Percentiles rank a stretch among this genome's conserved stretches.
Conservation (phyloP, 805 yeast genomes). For the Starmerella stellata region DNA sequence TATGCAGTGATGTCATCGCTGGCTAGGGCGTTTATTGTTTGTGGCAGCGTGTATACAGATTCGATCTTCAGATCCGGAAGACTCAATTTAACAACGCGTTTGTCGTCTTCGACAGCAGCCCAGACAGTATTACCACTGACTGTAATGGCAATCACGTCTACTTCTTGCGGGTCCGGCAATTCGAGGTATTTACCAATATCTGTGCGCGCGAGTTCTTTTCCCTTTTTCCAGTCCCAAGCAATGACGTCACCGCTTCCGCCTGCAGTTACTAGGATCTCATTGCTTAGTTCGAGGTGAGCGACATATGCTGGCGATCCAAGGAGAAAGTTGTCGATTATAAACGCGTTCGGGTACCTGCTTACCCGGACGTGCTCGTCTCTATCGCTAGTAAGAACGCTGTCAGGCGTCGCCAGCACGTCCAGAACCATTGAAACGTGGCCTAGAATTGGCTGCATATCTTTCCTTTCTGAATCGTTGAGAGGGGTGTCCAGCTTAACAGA, state of each 20-base stretch:
- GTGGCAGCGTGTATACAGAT: constrained; percentile 6
- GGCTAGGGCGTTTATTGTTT: neutral
- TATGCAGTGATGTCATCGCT: neutral
- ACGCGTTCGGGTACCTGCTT: constrained; percentile 60
- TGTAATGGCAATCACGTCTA: constrained; percentile 9
- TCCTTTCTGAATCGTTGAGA: constrained; percentile 20
- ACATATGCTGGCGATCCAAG: constrained; percentile 79
- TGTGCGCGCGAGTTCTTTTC: constrained; percentile 32
- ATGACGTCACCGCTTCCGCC: constrained; percentile 75
- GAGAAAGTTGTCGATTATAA: constrained; percentile 60
- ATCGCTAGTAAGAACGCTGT: constrained; percentile 58
- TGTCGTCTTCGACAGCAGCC: constrained; percentile 10
- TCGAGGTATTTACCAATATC: constrained; percentile 26
- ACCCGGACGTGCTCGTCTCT: constrained; percentile 91
- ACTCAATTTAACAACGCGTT: constrained; percentile 5
- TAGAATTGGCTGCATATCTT: constrained; percentile 44
- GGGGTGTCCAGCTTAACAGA: constrained; percentile 25
- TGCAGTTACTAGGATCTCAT: constrained; percentile 50
- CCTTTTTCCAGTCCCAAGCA: constrained; percentile 63
- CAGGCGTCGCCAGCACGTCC: constrained; percentile 31
- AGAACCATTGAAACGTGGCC: constrained; percentile 97
- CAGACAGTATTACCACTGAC: constrained; percentile 2
- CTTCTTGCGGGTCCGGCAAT: constrained; percentile 20
- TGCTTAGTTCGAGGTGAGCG: constrained; percentile 43
- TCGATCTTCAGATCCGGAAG: constrained; percentile 4